Conservation (phyloP, 2,329 filamentous ascomycete species). For the Aspergillus clavatus region DNA sequence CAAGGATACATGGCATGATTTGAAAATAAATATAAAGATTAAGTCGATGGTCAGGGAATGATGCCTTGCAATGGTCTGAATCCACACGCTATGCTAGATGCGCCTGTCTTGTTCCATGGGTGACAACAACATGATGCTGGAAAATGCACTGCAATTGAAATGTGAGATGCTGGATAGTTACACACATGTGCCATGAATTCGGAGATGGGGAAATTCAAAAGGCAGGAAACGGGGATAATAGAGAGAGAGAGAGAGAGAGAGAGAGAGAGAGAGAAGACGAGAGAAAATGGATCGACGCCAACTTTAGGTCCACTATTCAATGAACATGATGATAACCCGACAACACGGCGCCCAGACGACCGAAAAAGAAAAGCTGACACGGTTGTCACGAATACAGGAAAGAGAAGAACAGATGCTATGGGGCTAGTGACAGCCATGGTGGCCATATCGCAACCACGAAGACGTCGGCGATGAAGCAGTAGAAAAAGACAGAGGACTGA, state of each 20-base stretch:
- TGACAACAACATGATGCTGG: conserved; percentile 6
- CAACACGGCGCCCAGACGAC: background rate
- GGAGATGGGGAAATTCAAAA: too few relatives aligned
- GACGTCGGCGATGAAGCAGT: background rate
- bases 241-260: background rate
- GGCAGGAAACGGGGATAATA: background rate
- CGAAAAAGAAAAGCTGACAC: background rate
- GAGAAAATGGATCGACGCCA: background rate
- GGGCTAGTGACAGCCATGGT: background rate
- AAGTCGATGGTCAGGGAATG: too few relatives aligned
- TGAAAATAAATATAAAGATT: too few relatives aligned
- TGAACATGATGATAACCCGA: background rate
- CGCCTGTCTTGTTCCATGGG: conserved; percentile 2
- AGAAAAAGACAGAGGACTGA: background rate
- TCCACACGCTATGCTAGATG: conserved; percentile 12
- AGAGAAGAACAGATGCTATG: background rate
- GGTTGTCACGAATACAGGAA: background rate
- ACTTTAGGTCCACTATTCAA: background rate
- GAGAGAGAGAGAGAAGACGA: background rate
- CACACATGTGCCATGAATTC: background rate
- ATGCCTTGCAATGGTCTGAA: background rate
- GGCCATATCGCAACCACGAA: background rate
- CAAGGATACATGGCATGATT: too few relatives aligned
- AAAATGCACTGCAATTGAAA: conserved; percentile 4
- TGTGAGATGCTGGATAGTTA: conserved; percentile 6